These are phyloP conservation scores for Heritiera fomes DNA, from an alignment of 345 rosid species.

Conservation along the genomic window DNA sequence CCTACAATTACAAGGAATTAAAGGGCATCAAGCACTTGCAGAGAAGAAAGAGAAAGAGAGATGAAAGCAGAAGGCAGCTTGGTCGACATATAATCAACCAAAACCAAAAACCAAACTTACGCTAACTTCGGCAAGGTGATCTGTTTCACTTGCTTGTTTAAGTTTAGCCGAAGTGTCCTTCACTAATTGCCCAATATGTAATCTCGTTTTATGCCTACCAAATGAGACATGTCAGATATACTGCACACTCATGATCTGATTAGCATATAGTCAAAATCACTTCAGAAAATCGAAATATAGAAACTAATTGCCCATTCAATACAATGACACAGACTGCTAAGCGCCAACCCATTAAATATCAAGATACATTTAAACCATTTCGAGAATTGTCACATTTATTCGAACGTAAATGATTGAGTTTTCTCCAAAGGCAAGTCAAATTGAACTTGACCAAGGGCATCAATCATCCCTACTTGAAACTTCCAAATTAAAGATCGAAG, in stretches of 20 bases:
- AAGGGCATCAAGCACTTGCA: background rate
- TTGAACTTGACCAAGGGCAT: background rate
- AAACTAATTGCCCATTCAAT: background rate
- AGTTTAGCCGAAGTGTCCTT: slow-evolving; percentile 95
- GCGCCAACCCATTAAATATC: background rate
- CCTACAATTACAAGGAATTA: slow-evolving; percentile 40
- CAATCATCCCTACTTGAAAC: background rate
- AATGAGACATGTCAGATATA: slow-evolving; percentile 11
- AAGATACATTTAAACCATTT: background rate
- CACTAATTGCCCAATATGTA: slow-evolving; percentile 81
- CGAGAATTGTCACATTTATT: background rate
- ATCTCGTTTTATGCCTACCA: slow-evolving; percentile 79
- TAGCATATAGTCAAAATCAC: slow-evolving; percentile 17
- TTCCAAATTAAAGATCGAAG: background rate
- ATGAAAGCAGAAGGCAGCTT: background rate
- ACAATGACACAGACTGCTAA: background rate
- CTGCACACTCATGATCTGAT: background rate
- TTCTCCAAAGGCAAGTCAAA: slow-evolving; percentile 6
- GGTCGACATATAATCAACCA: slow-evolving; percentile 4
- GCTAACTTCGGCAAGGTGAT: slow-evolving; percentile 72
- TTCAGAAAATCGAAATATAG: background rate
- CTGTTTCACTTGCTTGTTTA: slow-evolving; percentile 84
- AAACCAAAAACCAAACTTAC: slow-evolving; percentile 36
- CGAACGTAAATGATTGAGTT: background rate
- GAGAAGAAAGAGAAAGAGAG: background rate